These are phyloP conservation scores for Leccinum broughii DNA, from an alignment of 768 basidiomycete genomes.

Conservation along the genomic window DNA sequence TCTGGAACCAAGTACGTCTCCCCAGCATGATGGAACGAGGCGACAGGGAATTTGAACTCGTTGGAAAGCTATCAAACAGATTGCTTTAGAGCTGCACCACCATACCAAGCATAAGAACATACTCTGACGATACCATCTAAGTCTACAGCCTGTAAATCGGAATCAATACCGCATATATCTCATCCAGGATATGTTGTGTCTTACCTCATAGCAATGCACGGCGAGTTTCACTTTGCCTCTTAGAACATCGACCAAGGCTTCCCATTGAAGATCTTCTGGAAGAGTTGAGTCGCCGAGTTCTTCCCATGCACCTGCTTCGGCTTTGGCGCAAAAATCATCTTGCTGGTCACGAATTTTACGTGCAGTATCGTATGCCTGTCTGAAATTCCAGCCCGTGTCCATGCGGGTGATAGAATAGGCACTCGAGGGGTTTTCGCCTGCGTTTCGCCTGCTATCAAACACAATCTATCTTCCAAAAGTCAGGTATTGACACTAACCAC, in stretches of 20 bases:
- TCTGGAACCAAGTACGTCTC: conserved; percentile 85
- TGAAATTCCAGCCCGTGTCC: conserved; percentile 77
- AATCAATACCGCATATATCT: not conserved
- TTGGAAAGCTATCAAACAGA: conserved; percentile 57
- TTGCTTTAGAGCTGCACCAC: not conserved
- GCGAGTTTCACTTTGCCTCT: conserved; percentile 66
- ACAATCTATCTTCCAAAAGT: not conserved
- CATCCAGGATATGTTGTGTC: not conserved
- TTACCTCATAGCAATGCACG: conserved; percentile 40
- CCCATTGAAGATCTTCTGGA: conserved; percentile 72
- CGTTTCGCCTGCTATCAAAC: not conserved
- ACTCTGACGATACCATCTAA: conserved; percentile 71
- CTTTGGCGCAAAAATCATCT: conserved; percentile 69
- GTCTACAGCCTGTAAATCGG: conserved; percentile 54
- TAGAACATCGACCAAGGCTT: conserved; percentile 74
- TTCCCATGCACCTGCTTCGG: conserved; percentile 44
- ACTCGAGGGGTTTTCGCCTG: conserved; percentile 37
- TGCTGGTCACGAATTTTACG: conserved; percentile 66
- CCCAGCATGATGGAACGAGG: conserved; percentile 77
- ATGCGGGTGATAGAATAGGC: conserved; percentile 58
- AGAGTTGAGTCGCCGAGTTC: conserved; percentile 39
- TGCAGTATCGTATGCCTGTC: conserved; percentile 79
- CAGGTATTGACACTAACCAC: conserved; percentile 35
- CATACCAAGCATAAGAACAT: conserved; percentile 24
- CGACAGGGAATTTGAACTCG: conserved; percentile 80